Base-by-base conservation (phyloP, 2,329 filamentous ascomycete species). In the Diaporthe eres region DNA sequence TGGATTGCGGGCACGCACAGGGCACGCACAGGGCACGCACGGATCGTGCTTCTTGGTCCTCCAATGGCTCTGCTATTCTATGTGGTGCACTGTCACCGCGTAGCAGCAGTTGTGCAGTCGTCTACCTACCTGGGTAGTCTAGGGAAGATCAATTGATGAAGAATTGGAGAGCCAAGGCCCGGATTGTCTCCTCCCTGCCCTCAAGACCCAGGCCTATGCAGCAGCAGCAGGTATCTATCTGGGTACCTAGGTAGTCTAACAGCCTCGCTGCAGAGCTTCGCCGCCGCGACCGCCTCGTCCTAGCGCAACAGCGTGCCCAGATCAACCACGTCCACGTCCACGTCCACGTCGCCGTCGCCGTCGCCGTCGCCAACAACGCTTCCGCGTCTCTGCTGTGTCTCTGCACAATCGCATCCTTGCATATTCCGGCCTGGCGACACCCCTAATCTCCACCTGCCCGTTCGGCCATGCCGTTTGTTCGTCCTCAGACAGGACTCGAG, bases 401-500 rank as follows among this genome's bases (percentile, higher is more conserved):
- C 25, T 44, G 37, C 63, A 49, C 53, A 39, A 39, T 39, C 37
- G 37, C 37, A 39, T 39, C 37, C 37, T 39, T 39, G 37, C 15
- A 12, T 42, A 28, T 34, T 67, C 42, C 28, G 19, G 47, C 44
- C 61, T 67, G 28, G 61, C 19, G 63, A 25, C 22, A 37, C 44
- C 31, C 19, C 15, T 5, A 5, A 63, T 55, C 47, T 10, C 44
- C 58, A 31, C 57, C 37, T 55, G 58, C 7, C 47, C 58, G 17
- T 53, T 53, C 71, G 71, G 71, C 49, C 71, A 72, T 72, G 71
- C 71, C 71, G 71, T 60, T 53, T 73, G 39, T 34, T 31, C 47
- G 39, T 65, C 47, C 47, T 55, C 71, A 55, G 58, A 73, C 42
- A 44, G 47, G 60, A 53, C 47, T 39, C 44, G 71, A 73, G 47